Conservation (phyloP, 345 rosid genomes). For the Noccaea caerulescens region DNA sequence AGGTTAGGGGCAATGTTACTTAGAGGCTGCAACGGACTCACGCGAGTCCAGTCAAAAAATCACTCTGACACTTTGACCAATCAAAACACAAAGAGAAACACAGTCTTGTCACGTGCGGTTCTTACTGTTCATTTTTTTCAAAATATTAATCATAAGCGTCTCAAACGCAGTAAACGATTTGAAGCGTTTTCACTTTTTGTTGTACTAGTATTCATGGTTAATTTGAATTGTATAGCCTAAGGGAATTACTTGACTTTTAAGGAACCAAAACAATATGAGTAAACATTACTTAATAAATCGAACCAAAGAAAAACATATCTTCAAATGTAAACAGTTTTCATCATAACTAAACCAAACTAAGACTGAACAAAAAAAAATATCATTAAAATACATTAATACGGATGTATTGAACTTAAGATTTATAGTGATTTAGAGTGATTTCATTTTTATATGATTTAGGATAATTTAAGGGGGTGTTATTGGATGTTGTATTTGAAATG, state of each 20-base stretch:
- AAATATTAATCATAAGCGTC: background rate
- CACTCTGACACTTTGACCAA: slow-evolving; percentile 39
- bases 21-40: slow-evolving; percentile 26
- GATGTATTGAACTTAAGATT: too few species aligned
- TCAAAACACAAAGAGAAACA: background rate
- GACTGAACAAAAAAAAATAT: too few species aligned
- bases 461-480: too few species aligned
- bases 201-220: background rate
- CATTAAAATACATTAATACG: too few species aligned
- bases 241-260: background rate
- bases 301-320: too few species aligned
- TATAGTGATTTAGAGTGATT: too few species aligned
- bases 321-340: too few species aligned
- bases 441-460: too few species aligned
- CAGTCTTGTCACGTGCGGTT: slow-evolving; percentile 40
- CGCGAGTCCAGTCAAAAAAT: slow-evolving; percentile 29
- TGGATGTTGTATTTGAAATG: too few species aligned
- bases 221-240: background rate
- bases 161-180: slow-evolving; percentile 10
- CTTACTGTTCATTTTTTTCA: slow-evolving; percentile 23
- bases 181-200: background rate
- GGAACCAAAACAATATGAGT: background rate
- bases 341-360: too few species aligned
- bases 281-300: too few species aligned
- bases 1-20: slow-evolving; percentile 20